Evolutionary conservation across 2,329 filamentous ascomycete species (phyloP).

Genomic region (Trichoderma gracile): DNA sequence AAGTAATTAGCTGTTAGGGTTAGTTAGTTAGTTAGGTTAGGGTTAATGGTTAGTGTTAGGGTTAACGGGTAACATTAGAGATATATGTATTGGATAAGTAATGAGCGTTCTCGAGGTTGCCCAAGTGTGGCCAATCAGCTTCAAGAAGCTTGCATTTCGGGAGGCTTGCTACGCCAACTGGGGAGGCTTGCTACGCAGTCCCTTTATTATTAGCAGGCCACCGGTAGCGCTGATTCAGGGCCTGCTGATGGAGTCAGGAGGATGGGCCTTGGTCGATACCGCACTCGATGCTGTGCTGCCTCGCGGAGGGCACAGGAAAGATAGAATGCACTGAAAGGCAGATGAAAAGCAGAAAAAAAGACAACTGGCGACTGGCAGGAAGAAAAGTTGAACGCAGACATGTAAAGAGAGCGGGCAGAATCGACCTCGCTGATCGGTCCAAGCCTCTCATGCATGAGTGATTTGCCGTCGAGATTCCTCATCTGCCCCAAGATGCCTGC

Average conservation of each 20-base stretch:
- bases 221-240: slow-evolving; percentile 21
- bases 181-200: too few relatives aligned
- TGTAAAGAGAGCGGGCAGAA: neutral
- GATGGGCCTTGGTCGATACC: neutral
- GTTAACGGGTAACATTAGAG: too few relatives aligned
- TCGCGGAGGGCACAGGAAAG: neutral
- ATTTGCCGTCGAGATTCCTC: neutral
- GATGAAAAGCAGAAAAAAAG: neutral
- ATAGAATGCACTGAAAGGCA: neutral
- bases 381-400: neutral
- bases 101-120: too few relatives aligned
- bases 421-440: too few relatives aligned
- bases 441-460: neutral
- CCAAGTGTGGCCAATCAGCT: too few relatives aligned
- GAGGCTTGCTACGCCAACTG: too few relatives aligned
- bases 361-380: too few relatives aligned
- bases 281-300: neutral
- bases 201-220: slow-evolving; percentile 23
- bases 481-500: neutral
- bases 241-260: slow-evolving; percentile 11
- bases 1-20: too few relatives aligned
- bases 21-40: too few relatives aligned
- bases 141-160: too few relatives aligned
- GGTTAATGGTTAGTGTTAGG: too few relatives aligned
- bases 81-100: too few relatives aligned